These are phyloP conservation scores for Tieghemostelium lacteum DNA, from an alignment of 78 protist genomes.

Conservation along the genomic window DNA sequence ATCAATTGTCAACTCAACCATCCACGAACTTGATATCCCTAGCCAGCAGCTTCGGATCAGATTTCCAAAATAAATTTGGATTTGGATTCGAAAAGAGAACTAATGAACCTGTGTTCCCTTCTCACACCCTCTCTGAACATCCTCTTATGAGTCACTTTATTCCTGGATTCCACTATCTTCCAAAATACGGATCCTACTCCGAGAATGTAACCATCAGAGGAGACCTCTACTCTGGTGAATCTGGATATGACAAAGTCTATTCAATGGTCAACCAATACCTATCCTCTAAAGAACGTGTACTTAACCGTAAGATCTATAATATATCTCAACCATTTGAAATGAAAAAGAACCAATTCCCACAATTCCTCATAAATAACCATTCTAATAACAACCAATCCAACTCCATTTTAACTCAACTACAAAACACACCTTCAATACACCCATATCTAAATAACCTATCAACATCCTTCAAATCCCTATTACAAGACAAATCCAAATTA, in stretches of 20 bases:
- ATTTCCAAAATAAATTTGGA: background rate
- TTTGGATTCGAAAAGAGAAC: background rate
- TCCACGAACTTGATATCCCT: background rate
- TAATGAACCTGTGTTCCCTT: background rate
- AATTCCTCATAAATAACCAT: background rate
- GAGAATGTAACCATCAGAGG: constrained; percentile 59
- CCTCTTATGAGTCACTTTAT: constrained; percentile 14
- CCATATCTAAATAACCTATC: background rate
- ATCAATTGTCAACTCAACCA: background rate
- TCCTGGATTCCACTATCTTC: background rate
- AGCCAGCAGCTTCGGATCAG: constrained; percentile 2
- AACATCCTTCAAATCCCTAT: background rate
- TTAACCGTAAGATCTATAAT: constrained; percentile 19
- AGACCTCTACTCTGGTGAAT: background rate
- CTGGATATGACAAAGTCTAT: constrained; percentile 13
- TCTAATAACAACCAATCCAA: background rate
- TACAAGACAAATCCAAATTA: background rate
- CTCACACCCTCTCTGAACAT: background rate
- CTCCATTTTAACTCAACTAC: background rate
- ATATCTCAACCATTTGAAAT: constrained; percentile 33
- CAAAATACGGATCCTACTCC: background rate
- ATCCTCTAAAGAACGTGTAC: background rate
- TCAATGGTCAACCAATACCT: constrained; percentile 1
- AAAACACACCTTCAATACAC: background rate
- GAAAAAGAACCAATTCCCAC: constrained; percentile 15